Evolutionary conservation across 352 stramenopile genomes (phyloP).

Genomic region (Blastocystis sp.): DNA sequence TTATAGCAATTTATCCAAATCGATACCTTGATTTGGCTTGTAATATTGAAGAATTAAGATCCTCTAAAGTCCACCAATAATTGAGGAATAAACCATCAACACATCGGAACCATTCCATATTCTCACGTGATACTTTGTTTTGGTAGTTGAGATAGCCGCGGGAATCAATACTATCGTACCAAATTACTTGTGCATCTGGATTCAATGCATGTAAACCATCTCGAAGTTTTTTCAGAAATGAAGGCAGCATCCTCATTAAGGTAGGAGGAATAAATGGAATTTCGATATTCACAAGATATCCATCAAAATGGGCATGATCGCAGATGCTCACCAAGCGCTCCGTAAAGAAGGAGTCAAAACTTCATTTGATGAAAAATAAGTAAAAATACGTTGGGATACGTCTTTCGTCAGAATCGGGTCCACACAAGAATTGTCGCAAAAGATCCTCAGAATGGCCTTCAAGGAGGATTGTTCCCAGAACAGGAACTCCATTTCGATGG

Average conservation of each 20-base stretch:
- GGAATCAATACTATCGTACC: constrained; percentile 48
- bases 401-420: background rate
- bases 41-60: background rate
- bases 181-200: background rate
- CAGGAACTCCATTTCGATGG: constrained; percentile 31
- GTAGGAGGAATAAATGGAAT: background rate
- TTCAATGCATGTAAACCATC: background rate
- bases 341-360: constrained; percentile 55
- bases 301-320: constrained; percentile 31
- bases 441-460: constrained; percentile 13
- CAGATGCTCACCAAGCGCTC: constrained; percentile 22
- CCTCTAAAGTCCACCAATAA: constrained; percentile 32
- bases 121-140: constrained; percentile 43
- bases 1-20: background rate
- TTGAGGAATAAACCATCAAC: constrained; percentile 56
- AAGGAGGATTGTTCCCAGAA: constrained; percentile 30
- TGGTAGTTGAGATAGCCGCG: constrained; percentile 50
- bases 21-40: background rate
- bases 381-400: background rate
- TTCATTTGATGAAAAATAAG: background rate
- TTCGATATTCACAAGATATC: constrained; percentile 57
- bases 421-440: background rate
- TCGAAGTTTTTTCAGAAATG: constrained; percentile 42
- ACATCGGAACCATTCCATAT: background rate
- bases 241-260: background rate